Percentiles rank a stretch among this genome's conserved stretches.
Evolutionary conservation across 768 basidiomycete genomes (phyloP).

Genomic region (Mrakia frigida): DNA sequence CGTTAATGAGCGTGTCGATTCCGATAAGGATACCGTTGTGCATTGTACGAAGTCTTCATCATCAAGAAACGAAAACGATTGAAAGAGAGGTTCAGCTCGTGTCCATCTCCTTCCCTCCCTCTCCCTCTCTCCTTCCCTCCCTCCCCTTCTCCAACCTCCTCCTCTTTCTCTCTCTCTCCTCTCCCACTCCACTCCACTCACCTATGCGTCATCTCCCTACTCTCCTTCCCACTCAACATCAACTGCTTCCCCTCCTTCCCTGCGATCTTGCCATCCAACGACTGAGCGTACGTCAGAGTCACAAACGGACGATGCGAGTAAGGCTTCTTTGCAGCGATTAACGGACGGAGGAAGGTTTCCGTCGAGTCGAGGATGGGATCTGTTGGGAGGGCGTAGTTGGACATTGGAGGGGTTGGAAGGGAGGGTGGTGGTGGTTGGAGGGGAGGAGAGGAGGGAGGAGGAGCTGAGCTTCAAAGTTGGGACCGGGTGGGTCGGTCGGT

Average conservation of each 20-base stretch:
- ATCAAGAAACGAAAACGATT: background rate
- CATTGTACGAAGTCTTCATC: constrained; percentile 87
- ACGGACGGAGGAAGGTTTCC: constrained; percentile 21
- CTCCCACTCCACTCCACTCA: constrained; percentile 47
- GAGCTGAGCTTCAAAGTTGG: too few relatives aligned
- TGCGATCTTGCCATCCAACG: constrained; percentile 72
- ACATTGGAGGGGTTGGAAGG: background rate
- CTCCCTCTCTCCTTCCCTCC: background rate
- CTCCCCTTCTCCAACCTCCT: background rate
- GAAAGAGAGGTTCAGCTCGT: background rate
- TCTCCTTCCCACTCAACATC: constrained; percentile 74
- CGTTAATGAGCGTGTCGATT: constrained; percentile 80
- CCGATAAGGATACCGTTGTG: constrained; percentile 92
- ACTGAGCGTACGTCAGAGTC: constrained; percentile 50
- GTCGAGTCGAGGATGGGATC: background rate
- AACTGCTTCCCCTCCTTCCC: constrained; percentile 68
- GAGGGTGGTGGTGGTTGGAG: background rate
- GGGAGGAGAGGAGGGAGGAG: background rate
- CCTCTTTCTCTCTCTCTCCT: background rate
- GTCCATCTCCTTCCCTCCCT: background rate
- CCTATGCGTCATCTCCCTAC: constrained; percentile 93
- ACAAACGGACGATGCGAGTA: constrained; percentile 39
- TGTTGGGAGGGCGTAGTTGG: background rate
- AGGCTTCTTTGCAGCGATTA: constrained; percentile 25
- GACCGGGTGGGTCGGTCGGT: too few relatives aligned